phyloP scores from a whole-genome alignment of 1,139 yeast species.

The Magnusiomyces tetraspermus region DNA sequence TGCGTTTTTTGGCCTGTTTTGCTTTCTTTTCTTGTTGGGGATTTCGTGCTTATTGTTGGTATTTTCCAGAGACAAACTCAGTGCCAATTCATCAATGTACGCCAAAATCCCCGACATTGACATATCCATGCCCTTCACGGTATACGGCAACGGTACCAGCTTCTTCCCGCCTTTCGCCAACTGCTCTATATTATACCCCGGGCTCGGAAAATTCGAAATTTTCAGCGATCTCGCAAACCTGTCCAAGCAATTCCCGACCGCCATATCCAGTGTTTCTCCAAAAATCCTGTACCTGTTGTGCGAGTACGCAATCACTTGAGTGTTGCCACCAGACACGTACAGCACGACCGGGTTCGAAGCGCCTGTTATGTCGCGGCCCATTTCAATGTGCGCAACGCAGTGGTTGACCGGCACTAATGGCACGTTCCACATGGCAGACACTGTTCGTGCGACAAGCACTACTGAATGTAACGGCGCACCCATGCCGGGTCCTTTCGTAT shows the following conservation, averaged over 20 bases:
- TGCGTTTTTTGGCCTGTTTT: constrained; percentile 23
- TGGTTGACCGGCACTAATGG: constrained; percentile 95
- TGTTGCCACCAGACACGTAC: constrained; percentile 96
- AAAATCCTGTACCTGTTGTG: constrained; percentile 87
- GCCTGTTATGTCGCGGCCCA: constrained; percentile 97
- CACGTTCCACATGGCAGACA: constrained; percentile 67
- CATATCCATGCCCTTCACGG: constrained; percentile 97
- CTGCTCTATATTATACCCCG: constrained; percentile 95
- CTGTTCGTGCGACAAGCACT: constrained; percentile 83
- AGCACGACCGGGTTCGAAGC: constrained; percentile 92
- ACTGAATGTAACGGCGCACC: constrained; percentile 96
- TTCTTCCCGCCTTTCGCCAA: constrained; percentile 68
- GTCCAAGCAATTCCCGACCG: constrained; percentile 94
- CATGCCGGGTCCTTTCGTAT: constrained; percentile 99
- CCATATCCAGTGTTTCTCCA: constrained; percentile 95
- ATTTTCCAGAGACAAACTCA: constrained; percentile 41
- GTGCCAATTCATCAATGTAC: constrained; percentile 69
- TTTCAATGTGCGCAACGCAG: constrained; percentile 95
- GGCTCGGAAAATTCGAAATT: constrained; percentile 90
- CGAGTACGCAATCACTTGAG: constrained; percentile 95
- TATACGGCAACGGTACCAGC: constrained; percentile 76
- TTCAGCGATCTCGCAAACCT: constrained; percentile 85
- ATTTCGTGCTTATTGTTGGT: background rate
- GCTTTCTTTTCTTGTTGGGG: constrained; percentile 1
- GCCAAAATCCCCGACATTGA: constrained; percentile 95